Evolutionary conservation across 2,329 filamentous ascomycete genomes (phyloP).

Genomic region (Colletotrichum costaricense): DNA sequence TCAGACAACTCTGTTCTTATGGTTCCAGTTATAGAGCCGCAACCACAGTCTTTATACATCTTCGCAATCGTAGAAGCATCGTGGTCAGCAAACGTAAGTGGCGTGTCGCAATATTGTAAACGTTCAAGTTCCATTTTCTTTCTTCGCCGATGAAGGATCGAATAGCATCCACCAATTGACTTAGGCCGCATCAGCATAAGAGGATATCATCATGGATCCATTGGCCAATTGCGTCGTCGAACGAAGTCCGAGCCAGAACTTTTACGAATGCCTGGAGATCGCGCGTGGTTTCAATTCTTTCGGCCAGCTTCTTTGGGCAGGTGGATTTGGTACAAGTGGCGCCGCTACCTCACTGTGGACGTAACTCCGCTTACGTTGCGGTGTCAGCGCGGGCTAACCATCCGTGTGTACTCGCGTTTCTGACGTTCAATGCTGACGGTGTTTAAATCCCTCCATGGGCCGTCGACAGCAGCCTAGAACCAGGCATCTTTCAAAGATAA

Average conservation of each 20-base stretch:
- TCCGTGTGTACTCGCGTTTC: neutral
- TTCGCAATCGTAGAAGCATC: neutral
- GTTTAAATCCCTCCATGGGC: no score
- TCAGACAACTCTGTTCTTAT: no score
- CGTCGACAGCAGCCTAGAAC: neutral
- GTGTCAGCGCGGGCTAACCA: no score
- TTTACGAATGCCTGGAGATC: neutral
- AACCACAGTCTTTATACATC: neutral
- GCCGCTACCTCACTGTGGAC: neutral
- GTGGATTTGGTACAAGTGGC: neutral
- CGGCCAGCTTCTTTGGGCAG: constrained; percentile 24
- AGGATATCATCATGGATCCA: constrained; percentile 1
- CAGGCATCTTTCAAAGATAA: neutral
- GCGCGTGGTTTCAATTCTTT: neutral
- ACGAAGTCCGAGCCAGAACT: neutral
- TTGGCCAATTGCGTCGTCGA: neutral
- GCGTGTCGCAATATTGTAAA: neutral
- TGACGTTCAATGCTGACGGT: neutral
- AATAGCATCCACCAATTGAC: neutral
- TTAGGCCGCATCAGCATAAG: neutral
- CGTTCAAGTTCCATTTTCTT: neutral
- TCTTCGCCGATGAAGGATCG: neutral
- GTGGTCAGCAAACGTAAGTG: neutral
- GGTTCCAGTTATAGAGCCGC: no score
- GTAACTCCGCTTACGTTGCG: constrained; percentile 8